Evolutionary conservation across 2,329 filamentous ascomycete genomes (phyloP).

Genomic region (Sclerotinia borealis): DNA sequence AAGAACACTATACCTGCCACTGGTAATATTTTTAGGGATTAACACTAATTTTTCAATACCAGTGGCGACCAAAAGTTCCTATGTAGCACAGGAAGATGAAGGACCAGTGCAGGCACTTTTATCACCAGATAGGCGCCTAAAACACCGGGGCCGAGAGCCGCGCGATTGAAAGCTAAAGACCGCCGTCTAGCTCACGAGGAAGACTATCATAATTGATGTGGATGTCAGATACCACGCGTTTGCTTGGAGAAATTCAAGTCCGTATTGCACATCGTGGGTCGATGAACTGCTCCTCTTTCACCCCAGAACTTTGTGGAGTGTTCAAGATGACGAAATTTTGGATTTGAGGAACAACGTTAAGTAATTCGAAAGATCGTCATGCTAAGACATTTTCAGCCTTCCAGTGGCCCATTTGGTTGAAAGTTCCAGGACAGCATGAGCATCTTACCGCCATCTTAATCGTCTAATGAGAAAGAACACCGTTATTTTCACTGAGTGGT

Average conservation of each 20-base stretch:
- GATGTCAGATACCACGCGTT: background rate
- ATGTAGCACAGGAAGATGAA: background rate
- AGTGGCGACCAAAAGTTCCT: background rate
- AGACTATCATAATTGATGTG: no score
- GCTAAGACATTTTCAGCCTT: background rate
- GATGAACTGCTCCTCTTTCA: background rate
- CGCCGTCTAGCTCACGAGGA: background rate
- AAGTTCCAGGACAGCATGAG: background rate
- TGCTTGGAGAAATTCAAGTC: background rate
- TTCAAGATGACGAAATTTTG: background rate
- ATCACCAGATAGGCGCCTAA: background rate
- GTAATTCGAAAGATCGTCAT: background rate
- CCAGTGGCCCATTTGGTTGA: background rate
- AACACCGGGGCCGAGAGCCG: background rate
- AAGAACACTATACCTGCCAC: background rate
- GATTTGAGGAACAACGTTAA: background rate
- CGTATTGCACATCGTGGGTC: background rate
- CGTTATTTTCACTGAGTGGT: background rate
- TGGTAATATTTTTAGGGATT: background rate
- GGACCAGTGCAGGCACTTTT: background rate
- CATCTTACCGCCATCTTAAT: background rate
- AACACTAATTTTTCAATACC: background rate
- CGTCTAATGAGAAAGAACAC: background rate
- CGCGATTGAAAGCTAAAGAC: background rate
- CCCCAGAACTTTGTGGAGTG: background rate